Evolutionary conservation across 345 rosid species (phyloP).

Genomic region (Brassica juncea): DNA sequence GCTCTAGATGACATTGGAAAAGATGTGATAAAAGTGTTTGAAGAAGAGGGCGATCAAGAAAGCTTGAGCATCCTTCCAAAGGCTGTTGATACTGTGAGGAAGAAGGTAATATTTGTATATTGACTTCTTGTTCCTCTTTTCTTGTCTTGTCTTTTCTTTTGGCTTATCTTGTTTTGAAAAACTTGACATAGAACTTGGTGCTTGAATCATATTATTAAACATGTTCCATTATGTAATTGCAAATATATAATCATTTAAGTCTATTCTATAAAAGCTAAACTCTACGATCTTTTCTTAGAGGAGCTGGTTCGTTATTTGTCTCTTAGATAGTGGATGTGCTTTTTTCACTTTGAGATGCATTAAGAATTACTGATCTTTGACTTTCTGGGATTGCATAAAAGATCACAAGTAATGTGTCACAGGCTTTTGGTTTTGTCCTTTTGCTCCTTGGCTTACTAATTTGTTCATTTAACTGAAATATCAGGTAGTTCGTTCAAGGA

Average conservation of each 20-base stretch:
- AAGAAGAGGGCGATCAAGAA: constrained; percentile 85
- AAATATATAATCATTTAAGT: too few species aligned
- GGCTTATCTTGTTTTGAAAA: background rate
- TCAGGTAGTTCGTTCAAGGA: constrained; percentile 88
- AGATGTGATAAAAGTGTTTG: constrained; percentile 66
- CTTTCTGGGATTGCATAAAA: background rate
- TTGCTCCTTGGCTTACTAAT: background rate
- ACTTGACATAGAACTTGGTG: constrained; percentile 4
- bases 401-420: background rate
- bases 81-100: constrained; percentile 85
- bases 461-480: constrained; percentile 1
- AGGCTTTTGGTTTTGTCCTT: background rate
- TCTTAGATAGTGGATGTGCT: background rate
- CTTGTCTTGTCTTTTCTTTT: constrained; percentile 25
- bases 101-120: constrained; percentile 59
- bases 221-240: too few species aligned
- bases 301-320: background rate
- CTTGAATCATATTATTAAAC: background rate
- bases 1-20: constrained; percentile 80
- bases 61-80: constrained; percentile 76
- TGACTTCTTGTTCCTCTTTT: constrained; percentile 24
- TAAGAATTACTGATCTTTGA: background rate
- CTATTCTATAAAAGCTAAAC: background rate
- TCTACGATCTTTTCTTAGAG: background rate
- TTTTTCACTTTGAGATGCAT: background rate